Base-by-base conservation (phyloP, 148 eudicot genomes). In the Selenicereus undatus region DNA sequence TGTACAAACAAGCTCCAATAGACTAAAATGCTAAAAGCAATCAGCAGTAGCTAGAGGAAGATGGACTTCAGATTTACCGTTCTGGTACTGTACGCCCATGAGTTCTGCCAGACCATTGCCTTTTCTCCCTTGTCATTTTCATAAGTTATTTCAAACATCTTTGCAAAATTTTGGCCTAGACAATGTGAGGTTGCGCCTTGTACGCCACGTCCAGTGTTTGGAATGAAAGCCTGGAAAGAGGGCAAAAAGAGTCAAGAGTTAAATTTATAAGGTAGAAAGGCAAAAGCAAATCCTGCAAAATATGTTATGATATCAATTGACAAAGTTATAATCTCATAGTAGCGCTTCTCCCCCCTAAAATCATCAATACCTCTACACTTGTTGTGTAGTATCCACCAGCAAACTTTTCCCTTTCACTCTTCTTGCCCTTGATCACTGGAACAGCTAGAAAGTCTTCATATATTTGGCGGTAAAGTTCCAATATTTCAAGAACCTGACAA, bases 171-270 rank as follows among this genome's bases (percentile, higher is more conserved):
- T 77, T 97, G 99, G 43, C 98, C 99, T 78, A 97, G 81, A 81
- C 99, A 94, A 77, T 97, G 99, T 39, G 99, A 97, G 32, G 99
- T 97, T 77, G 99, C 99, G 79, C 99, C 99, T 91, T 97, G 99
- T 62, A 97, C 85, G 35, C 97, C 99, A 78, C 99, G 97, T 2
- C 99, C 99, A 76, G 94, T 91, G 78, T 92, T 84, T 48, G 99
- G 98, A 75, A 97, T 88, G 81, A 97, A 97, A 77, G 98, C 99
- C 99, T 97, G 90, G 30, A n/a, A 76, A 73, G 76, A 74, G 18
- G 2, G 69, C 20, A 79, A 17, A 32, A 43, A 17, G 22, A 52
- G 17, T 9, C 13, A 75, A 52, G 10, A 52, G 20, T 73, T 24
- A 84, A 84, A 29, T 29, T 65, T 26, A 45, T 30, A 76, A 56